Base-by-base conservation (phyloP, 139 green algal genomes). In the Tetraselmis chui region DNA sequence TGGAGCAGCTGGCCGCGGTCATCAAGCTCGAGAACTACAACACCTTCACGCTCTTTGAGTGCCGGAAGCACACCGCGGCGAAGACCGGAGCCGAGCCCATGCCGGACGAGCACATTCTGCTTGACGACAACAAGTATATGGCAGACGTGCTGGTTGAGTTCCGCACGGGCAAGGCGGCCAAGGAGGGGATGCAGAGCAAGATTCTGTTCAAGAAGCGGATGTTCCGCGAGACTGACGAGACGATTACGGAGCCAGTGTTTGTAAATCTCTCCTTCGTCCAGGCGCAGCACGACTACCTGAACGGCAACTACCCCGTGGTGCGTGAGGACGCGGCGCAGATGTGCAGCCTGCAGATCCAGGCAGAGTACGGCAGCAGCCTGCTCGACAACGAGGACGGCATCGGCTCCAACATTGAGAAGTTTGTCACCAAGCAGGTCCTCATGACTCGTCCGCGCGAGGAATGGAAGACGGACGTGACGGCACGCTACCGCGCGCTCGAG, bases 151-250 rank as follows among this genome's bases (percentile, higher is more conserved):
- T 97, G 86, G 92, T 87, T 24, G 93, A 98, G 67, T 90, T 97
- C 83, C 88, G 89, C 31, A 87, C 87, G 79, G 80, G 79, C 23
- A 93, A 94, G 81, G 79, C 86, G 26, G 80, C 78, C 80, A 93
- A 92, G 87, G 85, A 92, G 31, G 85, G 84, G 31, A 90, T 81
- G 59, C 78, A 88, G 29, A 90, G 79, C 86, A 85, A 83, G 88
- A 88, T 99, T 74, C 87, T 99, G 76, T 99, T 99, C 92, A 98
- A 98, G 91, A 99, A 99, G 90, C 91, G 93, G 83, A 97, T 99
- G 92, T 92, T 92, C 87, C 81, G 94, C 25, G 96, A 98, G 84
- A 96, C 95, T 0, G 96, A 99, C 86, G 96, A 99, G 89, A 90
- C 90, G 18, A 94, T 98, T 75, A 95, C 89, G 2, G 96, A 99